phyloP scores from a whole-genome alignment of 2,329 filamentous ascomycete genomes.

The Calonectria honghensis region DNA sequence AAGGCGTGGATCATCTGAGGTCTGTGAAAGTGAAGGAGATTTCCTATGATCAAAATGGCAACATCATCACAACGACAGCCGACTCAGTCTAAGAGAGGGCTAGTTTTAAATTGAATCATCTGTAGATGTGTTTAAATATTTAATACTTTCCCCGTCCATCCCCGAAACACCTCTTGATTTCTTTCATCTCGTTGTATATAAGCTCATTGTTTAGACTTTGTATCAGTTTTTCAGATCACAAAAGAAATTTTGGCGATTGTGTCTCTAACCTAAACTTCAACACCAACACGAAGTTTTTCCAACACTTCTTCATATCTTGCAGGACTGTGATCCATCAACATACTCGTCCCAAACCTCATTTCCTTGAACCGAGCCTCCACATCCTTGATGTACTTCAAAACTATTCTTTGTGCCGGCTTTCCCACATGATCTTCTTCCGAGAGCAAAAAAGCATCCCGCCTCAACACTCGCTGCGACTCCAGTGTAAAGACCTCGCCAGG shows the following conservation, averaged over 20 bases:
- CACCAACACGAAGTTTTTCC: slow-evolving; percentile 73
- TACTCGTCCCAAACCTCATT: slow-evolving; percentile 81
- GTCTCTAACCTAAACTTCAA: slow-evolving; percentile 58
- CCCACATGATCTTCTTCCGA: slow-evolving; percentile 72
- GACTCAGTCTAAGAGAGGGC: slow-evolving; percentile 44
- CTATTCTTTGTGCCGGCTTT: slow-evolving; percentile 79
- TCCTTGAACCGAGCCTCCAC: slow-evolving; percentile 83
- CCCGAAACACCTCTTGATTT: not conserved
- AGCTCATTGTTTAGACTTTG: not conserved
- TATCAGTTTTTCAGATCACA: slow-evolving; percentile 1
- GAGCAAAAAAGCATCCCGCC: slow-evolving; percentile 77
- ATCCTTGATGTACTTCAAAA: slow-evolving; percentile 82
- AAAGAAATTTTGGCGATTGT: slow-evolving; percentile 10
- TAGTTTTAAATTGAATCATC: not conserved
- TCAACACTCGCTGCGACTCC: slow-evolving; percentile 80
- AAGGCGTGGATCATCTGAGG: slow-evolving; percentile 81
- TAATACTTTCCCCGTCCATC: not conserved
- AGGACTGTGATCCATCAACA: slow-evolving; percentile 86
- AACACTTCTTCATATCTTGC: slow-evolving; percentile 83
- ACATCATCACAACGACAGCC: slow-evolving; percentile 68
- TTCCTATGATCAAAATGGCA: slow-evolving; percentile 80
- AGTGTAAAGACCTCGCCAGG: slow-evolving; percentile 86
- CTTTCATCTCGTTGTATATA: not conserved
- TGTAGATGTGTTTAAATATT: not conserved
- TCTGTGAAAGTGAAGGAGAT: slow-evolving; percentile 86